phyloP scores from a whole-genome alignment of 495 filamentous ascomycete species.

The Talaromyces trachyspermus region DNA sequence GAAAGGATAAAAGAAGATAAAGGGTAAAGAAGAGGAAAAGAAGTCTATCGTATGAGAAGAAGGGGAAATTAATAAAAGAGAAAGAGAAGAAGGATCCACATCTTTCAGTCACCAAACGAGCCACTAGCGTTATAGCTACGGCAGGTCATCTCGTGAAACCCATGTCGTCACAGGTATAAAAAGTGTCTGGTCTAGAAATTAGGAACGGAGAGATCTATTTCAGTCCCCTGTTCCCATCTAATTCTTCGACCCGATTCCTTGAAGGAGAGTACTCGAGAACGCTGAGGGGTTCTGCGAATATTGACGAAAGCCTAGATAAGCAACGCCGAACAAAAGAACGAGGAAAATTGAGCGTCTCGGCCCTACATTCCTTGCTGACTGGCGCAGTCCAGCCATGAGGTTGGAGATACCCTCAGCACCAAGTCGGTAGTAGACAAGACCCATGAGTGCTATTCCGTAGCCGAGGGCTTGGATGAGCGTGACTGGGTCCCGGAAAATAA shows the following conservation, averaged over 20 bases:
- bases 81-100: no score
- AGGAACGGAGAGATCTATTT: not conserved
- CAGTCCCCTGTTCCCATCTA: not conserved
- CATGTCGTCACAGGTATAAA: not conserved
- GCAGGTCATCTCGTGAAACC: no score
- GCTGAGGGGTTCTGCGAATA: not conserved
- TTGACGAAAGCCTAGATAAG: not conserved
- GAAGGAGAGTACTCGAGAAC: not conserved
- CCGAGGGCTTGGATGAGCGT: constrained; percentile 78
- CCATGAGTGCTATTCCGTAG: constrained; percentile 79
- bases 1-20: no score
- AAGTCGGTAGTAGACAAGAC: constrained; percentile 91
- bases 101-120: no score
- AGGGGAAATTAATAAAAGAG: no score
- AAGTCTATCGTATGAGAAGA: no score
- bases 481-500: constrained; percentile 78
- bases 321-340: not conserved
- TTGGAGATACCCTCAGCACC: constrained; percentile 69
- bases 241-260: not conserved
- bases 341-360: not conserved
- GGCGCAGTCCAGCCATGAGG: constrained; percentile 53
- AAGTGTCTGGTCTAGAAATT: not conserved
- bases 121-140: no score
- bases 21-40: no score
- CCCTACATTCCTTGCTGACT: constrained; percentile 15